Conservation (phyloP, 1,284 basidiomycete species). For the Papiliotrema laurentii region DNA sequence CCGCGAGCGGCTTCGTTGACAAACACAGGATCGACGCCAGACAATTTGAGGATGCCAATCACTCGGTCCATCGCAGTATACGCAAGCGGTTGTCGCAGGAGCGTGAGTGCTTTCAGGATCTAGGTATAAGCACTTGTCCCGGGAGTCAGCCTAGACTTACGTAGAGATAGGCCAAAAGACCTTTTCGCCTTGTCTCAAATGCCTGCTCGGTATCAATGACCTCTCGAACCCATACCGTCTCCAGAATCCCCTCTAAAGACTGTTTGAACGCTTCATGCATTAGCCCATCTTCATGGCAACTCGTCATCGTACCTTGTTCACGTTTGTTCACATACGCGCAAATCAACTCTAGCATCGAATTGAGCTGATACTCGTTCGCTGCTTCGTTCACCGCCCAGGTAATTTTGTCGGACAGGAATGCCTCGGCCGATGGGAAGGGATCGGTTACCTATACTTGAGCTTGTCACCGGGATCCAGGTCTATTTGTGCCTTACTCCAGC, state of each 20-base stretch:
- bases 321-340: conserved; percentile 73
- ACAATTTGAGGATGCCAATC: conserved; percentile 64
- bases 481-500: conserved; percentile 56
- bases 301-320: conserved; percentile 54
- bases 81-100: conserved; percentile 63
- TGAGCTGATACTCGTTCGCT: conserved; percentile 57
- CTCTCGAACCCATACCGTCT: conserved; percentile 50
- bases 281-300: background rate
- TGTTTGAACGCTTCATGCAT: conserved; percentile 50
- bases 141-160: conserved; percentile 9
- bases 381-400: conserved; percentile 57
- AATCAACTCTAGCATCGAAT: conserved; percentile 60
- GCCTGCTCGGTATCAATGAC: conserved; percentile 28
- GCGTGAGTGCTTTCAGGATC: conserved; percentile 73
- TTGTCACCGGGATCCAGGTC: background rate
- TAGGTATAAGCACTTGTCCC: conserved; percentile 34
- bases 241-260: conserved; percentile 50
- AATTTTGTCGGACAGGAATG: conserved; percentile 57
- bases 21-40: conserved; percentile 36
- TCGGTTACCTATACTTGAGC: conserved; percentile 4
- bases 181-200: conserved; percentile 18
- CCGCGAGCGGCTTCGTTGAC: conserved; percentile 59
- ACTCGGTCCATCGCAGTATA: conserved; percentile 60
- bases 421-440: conserved; percentile 28
- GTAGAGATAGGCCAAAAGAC: conserved; percentile 24